Evolutionary conservation across 2,329 filamentous ascomycete genomes (phyloP).

Genomic region (Pyrenochaeta sp.): DNA sequence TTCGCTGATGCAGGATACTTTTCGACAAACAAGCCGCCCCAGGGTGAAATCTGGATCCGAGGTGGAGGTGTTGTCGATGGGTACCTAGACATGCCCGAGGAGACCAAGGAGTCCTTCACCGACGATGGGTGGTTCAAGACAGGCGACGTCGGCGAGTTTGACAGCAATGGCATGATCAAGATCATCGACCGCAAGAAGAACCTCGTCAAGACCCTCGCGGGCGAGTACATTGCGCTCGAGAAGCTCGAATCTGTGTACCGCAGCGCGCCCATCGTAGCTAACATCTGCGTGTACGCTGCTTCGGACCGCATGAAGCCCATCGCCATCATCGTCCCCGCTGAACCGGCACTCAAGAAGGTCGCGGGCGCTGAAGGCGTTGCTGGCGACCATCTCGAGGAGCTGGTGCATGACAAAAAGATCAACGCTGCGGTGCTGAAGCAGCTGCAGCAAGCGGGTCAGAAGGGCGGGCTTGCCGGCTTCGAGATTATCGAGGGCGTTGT

Average conservation of each 20-base stretch:
- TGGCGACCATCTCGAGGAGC: constrained; percentile 69
- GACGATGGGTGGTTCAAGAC: constrained; percentile 96
- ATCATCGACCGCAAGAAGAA: constrained; percentile 99
- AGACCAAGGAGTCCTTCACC: constrained; percentile 79
- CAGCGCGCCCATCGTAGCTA: constrained; percentile 76
- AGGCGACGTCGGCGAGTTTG: constrained; percentile 92
- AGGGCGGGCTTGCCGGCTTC: constrained; percentile 71
- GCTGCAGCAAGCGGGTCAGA: constrained; percentile 69
- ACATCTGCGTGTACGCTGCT: constrained; percentile 88
- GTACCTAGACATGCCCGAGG: constrained; percentile 86
- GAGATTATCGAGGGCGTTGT: constrained; percentile 81
- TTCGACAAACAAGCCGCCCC: constrained; percentile 75
- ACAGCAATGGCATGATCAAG: constrained; percentile 77
- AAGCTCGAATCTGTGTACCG: constrained; percentile 93
- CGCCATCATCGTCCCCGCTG: constrained; percentile 75
- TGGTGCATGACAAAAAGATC: constrained; percentile 73
- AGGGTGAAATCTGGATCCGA: constrained; percentile 91
- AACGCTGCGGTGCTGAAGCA: constrained; percentile 72
- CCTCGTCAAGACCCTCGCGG: constrained; percentile 91
- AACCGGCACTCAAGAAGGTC: constrained; percentile 63
- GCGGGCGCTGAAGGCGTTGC: constrained; percentile 66
- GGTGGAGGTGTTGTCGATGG: constrained; percentile 76
- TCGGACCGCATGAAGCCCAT: constrained; percentile 77
- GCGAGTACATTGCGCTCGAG: constrained; percentile 96
- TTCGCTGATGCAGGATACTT: constrained; percentile 88